phyloP scores from a whole-genome alignment of 140 eudicot genomes.

The Anethum foeniculum region DNA sequence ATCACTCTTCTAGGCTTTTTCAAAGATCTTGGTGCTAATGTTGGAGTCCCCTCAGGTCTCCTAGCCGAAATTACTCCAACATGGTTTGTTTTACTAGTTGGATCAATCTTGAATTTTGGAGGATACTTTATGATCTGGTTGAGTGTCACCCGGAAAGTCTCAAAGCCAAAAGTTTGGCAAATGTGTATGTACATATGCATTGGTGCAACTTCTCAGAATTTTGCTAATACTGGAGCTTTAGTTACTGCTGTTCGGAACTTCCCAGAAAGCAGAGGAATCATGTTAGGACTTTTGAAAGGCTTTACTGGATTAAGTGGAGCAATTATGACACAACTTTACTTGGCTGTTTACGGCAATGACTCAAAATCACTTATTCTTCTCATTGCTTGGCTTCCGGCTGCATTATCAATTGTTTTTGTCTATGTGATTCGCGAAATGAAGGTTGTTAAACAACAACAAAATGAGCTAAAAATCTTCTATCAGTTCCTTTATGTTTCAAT shows the following conservation, averaged over 20 bases:
- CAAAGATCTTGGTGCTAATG: slow-evolving; percentile 67
- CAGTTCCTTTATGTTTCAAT: slow-evolving; percentile 38
- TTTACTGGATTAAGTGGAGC: slow-evolving; percentile 75
- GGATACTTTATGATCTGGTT: slow-evolving; percentile 87
- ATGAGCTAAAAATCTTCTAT: slow-evolving; percentile 45
- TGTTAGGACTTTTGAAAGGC: slow-evolving; percentile 67
- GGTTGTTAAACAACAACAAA: slow-evolving; percentile 11
- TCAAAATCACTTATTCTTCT: slow-evolving; percentile 47
- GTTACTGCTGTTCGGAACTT: slow-evolving; percentile 51
- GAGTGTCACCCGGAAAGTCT: slow-evolving; percentile 33
- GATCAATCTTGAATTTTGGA: slow-evolving; percentile 46
- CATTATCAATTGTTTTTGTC: slow-evolving; percentile 42
- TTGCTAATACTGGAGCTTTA: slow-evolving; percentile 61
- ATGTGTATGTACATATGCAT: slow-evolving; percentile 68
- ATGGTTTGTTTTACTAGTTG: slow-evolving; percentile 50
- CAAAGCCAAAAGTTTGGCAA: slow-evolving; percentile 53
- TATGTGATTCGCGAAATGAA: slow-evolving; percentile 39
- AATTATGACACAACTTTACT: slow-evolving; percentile 53
- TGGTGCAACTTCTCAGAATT: slow-evolving; percentile 74
- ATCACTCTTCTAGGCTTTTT: slow-evolving; percentile 61
- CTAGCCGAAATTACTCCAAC: slow-evolving; percentile 57
- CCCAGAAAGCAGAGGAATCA: slow-evolving; percentile 55
- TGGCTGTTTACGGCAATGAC: slow-evolving; percentile 62
- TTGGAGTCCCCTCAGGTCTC: slow-evolving; percentile 64
- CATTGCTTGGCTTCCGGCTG: slow-evolving; percentile 82